phyloP scores from a whole-genome alignment of 257 asterid species.

The Thymus mandschuricus region DNA sequence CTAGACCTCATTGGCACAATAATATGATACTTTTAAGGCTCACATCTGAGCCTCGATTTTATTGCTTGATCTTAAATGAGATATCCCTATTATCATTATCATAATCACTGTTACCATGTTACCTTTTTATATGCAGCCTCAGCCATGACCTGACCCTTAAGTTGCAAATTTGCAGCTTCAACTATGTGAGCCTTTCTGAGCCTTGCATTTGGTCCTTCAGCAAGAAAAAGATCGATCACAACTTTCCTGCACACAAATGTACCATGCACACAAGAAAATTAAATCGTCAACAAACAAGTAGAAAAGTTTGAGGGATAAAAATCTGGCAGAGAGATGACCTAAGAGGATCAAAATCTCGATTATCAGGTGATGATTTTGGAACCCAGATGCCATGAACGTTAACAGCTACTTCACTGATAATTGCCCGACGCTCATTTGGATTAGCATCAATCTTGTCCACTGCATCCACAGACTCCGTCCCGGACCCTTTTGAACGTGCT shows the following conservation, averaged over 20 bases:
- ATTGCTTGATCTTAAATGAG: constrained; percentile 6
- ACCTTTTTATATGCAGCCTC: constrained; percentile 69
- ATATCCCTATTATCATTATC: constrained; percentile 8
- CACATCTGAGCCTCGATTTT: neutral
- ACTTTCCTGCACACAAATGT: constrained; percentile 54
- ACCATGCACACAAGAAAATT: constrained; percentile 14
- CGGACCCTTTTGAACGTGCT: constrained; percentile 50
- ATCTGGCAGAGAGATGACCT: constrained; percentile 50
- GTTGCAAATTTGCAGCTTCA: constrained; percentile 65
- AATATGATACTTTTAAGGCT: neutral
- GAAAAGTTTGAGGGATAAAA: constrained; percentile 9
- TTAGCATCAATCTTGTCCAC: constrained; percentile 56
- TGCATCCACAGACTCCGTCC: constrained; percentile 57
- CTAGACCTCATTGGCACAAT: neutral
- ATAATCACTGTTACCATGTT: constrained; percentile 20
- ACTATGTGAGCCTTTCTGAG: constrained; percentile 64
- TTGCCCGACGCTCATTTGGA: constrained; percentile 65
- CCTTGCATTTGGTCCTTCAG: constrained; percentile 78
- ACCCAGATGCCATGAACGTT: constrained; percentile 82
- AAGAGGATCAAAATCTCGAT: constrained; percentile 65
- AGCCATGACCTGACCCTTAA: constrained; percentile 49
- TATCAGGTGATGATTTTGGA: constrained; percentile 72
- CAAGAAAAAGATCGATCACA: constrained; percentile 68
- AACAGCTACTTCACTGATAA: constrained; percentile 62
- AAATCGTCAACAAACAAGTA: neutral